Evolutionary conservation across 2,329 filamentous ascomycete species (phyloP).

Genomic region (Epichloe festucae): DNA sequence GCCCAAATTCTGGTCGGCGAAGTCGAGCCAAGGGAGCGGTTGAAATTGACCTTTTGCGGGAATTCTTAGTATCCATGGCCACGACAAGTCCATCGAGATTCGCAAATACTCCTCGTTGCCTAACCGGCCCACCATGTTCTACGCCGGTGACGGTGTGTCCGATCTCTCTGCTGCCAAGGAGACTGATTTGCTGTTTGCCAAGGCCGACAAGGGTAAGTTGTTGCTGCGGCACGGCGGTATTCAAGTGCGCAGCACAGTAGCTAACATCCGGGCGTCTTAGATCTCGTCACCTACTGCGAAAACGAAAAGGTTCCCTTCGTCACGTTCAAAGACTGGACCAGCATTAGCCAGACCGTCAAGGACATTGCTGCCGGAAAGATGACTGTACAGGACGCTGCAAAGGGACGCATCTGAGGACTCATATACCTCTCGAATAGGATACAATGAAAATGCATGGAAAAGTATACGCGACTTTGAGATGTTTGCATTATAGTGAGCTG

Average conservation of each 20-base stretch:
- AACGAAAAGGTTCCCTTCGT: constrained; percentile 77
- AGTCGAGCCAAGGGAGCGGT: neutral
- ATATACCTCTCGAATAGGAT: too few species aligned
- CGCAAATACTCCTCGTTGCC: constrained; percentile 71
- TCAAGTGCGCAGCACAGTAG: neutral
- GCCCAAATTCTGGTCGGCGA: constrained; percentile 7
- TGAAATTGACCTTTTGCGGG: neutral
- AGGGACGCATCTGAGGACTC: constrained; percentile 23
- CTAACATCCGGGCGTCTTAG: constrained; percentile 27
- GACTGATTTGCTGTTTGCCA: constrained; percentile 87
- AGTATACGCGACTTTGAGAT: too few species aligned
- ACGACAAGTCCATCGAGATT: constrained; percentile 91
- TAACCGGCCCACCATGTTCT: constrained; percentile 73
- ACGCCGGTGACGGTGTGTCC: constrained; percentile 88
- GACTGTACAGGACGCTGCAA: constrained; percentile 57
- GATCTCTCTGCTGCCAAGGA: constrained; percentile 86
- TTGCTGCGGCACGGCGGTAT: neutral
- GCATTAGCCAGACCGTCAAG: constrained; percentile 64
- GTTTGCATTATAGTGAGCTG: too few species aligned
- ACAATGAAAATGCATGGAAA: too few species aligned
- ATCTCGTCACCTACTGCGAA: constrained; percentile 79
- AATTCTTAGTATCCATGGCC: constrained; percentile 60
- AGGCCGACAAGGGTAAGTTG: constrained; percentile 65
- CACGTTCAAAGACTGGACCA: constrained; percentile 71
- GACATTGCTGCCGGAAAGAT: constrained; percentile 63